Evolutionary conservation across 2,329 filamentous ascomycete genomes (phyloP).

Genomic region (Neodidymelliopsis sp.): DNA sequence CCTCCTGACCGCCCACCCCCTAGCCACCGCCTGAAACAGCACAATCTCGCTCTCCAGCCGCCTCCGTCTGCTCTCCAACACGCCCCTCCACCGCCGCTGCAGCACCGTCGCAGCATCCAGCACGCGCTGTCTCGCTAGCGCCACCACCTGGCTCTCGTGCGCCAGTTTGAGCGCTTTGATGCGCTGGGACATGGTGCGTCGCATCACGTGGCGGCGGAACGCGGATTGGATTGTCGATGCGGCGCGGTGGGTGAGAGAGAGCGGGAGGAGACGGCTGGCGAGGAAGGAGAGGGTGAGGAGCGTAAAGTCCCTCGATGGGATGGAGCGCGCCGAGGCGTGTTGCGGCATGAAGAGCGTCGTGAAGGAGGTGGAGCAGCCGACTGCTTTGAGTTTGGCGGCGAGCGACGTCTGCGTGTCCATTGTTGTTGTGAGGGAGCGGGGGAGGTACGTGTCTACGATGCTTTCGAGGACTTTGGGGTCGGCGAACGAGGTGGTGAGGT

Average conservation of each 20-base stretch:
- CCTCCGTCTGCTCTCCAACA: constrained; percentile 46
- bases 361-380: constrained; percentile 56
- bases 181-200: constrained; percentile 41
- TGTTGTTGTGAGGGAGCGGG: constrained; percentile 22
- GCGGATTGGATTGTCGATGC: constrained; percentile 61
- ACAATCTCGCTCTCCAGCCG: constrained; percentile 49
- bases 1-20: constrained; percentile 51
- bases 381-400: constrained; percentile 47
- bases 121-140: constrained; percentile 53
- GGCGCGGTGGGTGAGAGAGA: constrained; percentile 59
- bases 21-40: constrained; percentile 53
- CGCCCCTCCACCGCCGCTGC: constrained; percentile 54
- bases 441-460: constrained; percentile 65
- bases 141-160: constrained; percentile 57
- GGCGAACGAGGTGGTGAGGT: constrained; percentile 66
- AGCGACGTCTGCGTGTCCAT: constrained; percentile 28
- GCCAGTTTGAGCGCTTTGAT: constrained; percentile 53
- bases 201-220: constrained; percentile 53
- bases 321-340: constrained; percentile 38
- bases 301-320: constrained; percentile 64
- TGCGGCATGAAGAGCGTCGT: constrained; percentile 51
- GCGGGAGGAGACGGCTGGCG: constrained; percentile 63
- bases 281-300: constrained; percentile 66
- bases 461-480: constrained; percentile 61
- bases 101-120: constrained; percentile 52